Evolutionary conservation across 202 grass and related monocot species (phyloP), one percentile per base, ranked within the genome.

Genomic region (Sporobolus alterniflorus): DNA sequence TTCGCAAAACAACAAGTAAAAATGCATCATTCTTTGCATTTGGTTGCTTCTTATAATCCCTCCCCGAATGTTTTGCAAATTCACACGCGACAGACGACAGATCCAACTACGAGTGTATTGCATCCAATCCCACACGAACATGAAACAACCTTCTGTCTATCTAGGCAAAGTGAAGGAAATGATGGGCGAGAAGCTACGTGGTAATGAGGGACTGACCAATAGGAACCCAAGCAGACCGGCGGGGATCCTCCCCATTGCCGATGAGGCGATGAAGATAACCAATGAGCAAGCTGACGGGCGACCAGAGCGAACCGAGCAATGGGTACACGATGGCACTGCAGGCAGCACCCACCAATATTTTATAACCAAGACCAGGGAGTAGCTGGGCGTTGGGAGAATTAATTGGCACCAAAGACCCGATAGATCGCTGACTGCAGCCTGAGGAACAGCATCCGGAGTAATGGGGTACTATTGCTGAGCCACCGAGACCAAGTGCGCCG

Each of bases 171-270:
- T 24, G n/a, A 59, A 29, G 11, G 36, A 84, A 51, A 25, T 14
- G 24, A 63, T 26, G 22, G 29, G n/a, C 2, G 29, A 73, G 18
- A 29, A 70, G 54, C 26, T 41, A 52, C 52, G 31, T 64, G 79
- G 61, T 29, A 55, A n/a, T 65, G 54, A 90, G 80, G 36, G 69
- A 87, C 87, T 89, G 87, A 93, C 94, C 88, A 93, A 74, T 43
- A 96, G 83, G 55, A 86, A 85, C 67, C 80, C 68, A 31, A 90
- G 80, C 30, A 90, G 24, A 47, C 68, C 43, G 54, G 69, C 52
- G 29, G 80, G 13, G 52, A 90, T 47, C 75, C 55, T 90, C 68
- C 29, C 75, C 89, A 90, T 80, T 31, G 59, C 78, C 3, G 33
- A 44, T 44, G 36, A 39, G 7, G n/a, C 39, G 57, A 32, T 2